A percentile compares a stretch with the other conserved stretches of the same genome.
Conservation (phyloP, 1,284 basidiomycete genomes). For the Puccinia triticina region DNA sequence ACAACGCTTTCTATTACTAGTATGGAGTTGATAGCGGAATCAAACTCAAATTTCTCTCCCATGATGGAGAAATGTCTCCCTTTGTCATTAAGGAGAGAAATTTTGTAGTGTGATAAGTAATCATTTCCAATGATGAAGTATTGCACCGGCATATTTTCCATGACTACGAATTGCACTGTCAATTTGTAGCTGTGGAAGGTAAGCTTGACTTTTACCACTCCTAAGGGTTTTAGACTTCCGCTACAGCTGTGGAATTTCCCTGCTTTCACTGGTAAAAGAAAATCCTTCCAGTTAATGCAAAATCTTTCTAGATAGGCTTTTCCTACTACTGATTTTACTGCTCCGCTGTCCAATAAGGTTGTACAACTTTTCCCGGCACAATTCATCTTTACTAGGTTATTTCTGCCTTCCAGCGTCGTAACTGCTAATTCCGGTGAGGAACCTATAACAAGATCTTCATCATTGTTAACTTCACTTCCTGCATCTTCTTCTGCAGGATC, state of each 20-base stretch:
- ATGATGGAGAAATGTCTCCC: background rate
- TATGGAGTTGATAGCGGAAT: background rate
- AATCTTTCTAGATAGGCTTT: background rate
- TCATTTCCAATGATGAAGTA: constrained; percentile 7
- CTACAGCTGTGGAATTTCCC: background rate
- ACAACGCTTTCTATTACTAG: too few relatives aligned
- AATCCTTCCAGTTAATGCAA: background rate
- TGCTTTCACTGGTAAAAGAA: background rate
- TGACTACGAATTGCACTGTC: background rate
- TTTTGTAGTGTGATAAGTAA: background rate
- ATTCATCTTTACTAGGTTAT: background rate
- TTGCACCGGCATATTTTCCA: background rate
- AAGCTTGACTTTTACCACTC: background rate
- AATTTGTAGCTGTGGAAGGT: background rate
- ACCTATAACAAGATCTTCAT: too few relatives aligned
- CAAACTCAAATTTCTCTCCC: background rate
- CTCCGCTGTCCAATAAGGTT: background rate
- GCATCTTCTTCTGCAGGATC: too few relatives aligned
- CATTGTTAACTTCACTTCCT: too few relatives aligned
- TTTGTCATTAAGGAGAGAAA: background rate
- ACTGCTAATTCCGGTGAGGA: too few relatives aligned
- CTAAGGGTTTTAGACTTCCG: background rate
- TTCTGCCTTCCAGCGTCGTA: background rate
- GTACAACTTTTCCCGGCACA: background rate
- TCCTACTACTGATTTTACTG: background rate